Evolutionary conservation across 306 rosid species (phyloP), one percentile per base, ranked within the genome.

Genomic region (Inga laurina): DNA sequence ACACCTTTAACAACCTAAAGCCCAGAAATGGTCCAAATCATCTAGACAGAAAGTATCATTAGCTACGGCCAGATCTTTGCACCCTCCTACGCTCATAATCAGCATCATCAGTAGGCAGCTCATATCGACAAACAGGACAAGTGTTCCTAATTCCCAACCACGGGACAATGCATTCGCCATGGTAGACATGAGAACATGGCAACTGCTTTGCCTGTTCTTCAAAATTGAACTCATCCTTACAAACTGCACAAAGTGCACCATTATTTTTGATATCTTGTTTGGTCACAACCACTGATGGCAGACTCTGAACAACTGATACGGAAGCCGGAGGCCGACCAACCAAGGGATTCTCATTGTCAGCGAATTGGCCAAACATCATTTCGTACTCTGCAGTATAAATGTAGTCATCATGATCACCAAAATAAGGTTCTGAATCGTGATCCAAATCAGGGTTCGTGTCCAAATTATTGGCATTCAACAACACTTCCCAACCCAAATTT

Each of bases 41-140:
- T 37, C 41, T 21, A 66, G 83, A 39, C 32, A 79, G 27, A 67
- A 39, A 75, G 76, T 76, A 64, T 74, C 84, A 87, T 15, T 56
- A 32, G 37, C 81, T 59, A 71, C 13, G 78, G 66, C 54, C 82
- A 79, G 85, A 82, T 85, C 89, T 81, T 3, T 48, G 90, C 1
- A 80, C 75, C 85, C 83, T 92, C 90, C 88, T 84, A 61, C 81
- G 93, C 83, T 94, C 98, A 84, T 90, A 92, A 15, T 91, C 90
- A 64, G 92, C 90, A 61, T 91, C 94, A 74, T 89, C 97, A 0
- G 98, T 93, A 4, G 93, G 95, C 66, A 90, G 83, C 85, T 95
- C 97, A 44, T 78, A 87, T 12, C 97, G 97, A 80, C 98, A 95
- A 44, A 95, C 95, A 39, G 98, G 97, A 74, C 98, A 95, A 5